These are phyloP conservation scores for Yamadazyma dendronema DNA, from an alignment of 1,139 yeast species.

Conservation along the genomic window DNA sequence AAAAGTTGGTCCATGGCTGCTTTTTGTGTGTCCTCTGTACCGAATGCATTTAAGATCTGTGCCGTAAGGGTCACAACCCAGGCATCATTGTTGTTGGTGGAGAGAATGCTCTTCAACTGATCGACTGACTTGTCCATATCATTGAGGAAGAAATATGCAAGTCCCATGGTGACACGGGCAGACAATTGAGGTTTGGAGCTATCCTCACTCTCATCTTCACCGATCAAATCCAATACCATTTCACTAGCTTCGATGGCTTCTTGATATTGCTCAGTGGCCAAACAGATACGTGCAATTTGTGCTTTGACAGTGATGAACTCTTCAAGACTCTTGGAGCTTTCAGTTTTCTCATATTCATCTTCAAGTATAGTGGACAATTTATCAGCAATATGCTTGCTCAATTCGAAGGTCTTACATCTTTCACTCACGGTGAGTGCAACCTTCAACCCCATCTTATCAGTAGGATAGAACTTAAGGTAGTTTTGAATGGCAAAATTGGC, in stretches of 20 bases:
- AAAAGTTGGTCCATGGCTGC: slow-evolving; percentile 78
- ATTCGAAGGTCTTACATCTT: slow-evolving; percentile 60
- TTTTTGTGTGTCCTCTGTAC: slow-evolving; percentile 69
- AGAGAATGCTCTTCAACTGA: slow-evolving; percentile 62
- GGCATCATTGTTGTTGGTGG: slow-evolving; percentile 42
- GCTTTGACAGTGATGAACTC: slow-evolving; percentile 61
- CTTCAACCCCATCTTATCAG: slow-evolving; percentile 60
- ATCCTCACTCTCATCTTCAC: slow-evolving; percentile 26
- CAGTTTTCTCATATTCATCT: slow-evolving; percentile 54
- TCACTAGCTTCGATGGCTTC: slow-evolving; percentile 63
- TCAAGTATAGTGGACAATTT: slow-evolving; percentile 54
- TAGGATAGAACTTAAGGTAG: slow-evolving; percentile 66
- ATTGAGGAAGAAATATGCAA: slow-evolving; percentile 61
- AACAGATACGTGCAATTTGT: slow-evolving; percentile 65
- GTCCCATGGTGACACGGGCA: slow-evolving; percentile 65
- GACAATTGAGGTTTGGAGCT: slow-evolving; percentile 41
- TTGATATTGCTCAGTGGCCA: slow-evolving; percentile 58
- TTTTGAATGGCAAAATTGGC: slow-evolving; percentile 74
- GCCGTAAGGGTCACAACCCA: slow-evolving; percentile 71
- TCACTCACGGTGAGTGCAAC: slow-evolving; percentile 64
- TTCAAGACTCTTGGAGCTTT: slow-evolving; percentile 44
- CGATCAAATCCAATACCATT: slow-evolving; percentile 51
- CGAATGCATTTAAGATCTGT: slow-evolving; percentile 75
- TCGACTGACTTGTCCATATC: slow-evolving; percentile 65
- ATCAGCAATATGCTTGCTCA: slow-evolving; percentile 50